Evolutionary conservation across 768 basidiomycete genomes (phyloP).

Genomic region (Hygrocybe punicea): DNA sequence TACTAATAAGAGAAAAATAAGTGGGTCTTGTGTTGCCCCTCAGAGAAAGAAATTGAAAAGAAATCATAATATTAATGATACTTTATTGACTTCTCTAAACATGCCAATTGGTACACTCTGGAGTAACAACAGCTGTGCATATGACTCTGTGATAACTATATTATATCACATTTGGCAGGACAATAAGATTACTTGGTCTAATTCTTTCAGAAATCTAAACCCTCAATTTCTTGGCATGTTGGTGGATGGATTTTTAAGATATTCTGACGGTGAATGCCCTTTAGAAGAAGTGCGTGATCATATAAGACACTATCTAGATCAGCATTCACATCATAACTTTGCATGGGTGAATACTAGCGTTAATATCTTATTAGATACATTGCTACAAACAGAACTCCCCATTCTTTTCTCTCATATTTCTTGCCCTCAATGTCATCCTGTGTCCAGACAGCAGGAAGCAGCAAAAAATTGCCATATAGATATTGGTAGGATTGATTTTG

Average conservation of each 20-base stretch:
- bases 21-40: neutral
- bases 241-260: neutral
- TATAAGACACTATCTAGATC: neutral
- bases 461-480: no score
- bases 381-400: neutral
- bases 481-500: no score
- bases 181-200: neutral
- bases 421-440: slow-evolving; percentile 1
- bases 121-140: slow-evolving; percentile 9
- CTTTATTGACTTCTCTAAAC: neutral
- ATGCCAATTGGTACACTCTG: neutral
- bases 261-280: neutral
- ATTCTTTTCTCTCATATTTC: neutral
- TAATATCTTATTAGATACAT: neutral
- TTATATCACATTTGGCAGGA: slow-evolving; percentile 3
- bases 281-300: slow-evolving; percentile 1
- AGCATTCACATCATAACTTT: slow-evolving; percentile 1
- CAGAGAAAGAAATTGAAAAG: neutral
- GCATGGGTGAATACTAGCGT: slow-evolving; percentile 3
- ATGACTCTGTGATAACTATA: slow-evolving; percentile 8
- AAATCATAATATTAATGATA: neutral
- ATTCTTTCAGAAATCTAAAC: neutral
- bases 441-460: neutral
- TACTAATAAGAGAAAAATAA: neutral
- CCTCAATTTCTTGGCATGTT: slow-evolving; percentile 1